phyloP scores from a whole-genome alignment of 768 basidiomycete species.

The Leccinum variicolor region DNA sequence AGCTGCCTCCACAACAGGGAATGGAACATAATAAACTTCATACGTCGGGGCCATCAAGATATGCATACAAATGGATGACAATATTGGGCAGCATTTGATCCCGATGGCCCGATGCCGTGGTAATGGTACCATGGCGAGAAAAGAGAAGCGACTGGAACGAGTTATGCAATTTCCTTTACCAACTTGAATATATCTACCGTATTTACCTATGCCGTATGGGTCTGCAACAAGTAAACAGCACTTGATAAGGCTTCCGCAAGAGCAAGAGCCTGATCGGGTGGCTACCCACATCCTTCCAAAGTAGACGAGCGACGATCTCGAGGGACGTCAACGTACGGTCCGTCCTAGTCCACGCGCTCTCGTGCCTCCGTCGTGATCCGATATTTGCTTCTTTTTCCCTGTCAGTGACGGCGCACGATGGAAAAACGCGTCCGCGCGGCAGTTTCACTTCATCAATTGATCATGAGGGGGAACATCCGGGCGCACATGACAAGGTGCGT shows the following conservation, averaged over 20 bases:
- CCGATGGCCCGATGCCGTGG: neutral
- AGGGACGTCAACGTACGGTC: conserved; percentile 9
- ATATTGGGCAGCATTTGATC: neutral
- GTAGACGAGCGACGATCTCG: conserved; percentile 8
- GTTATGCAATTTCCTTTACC: conserved; percentile 5
- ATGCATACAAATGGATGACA: neutral
- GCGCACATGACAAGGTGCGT: neutral
- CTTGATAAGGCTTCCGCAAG: conserved; percentile 6
- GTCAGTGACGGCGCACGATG: neutral
- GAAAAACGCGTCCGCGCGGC: neutral
- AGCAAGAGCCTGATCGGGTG: conserved; percentile 15
- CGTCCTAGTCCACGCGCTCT: conserved; percentile 1
- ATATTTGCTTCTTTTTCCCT: conserved; percentile 6
- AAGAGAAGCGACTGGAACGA: neutral
- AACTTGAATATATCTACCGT: neutral
- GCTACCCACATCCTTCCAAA: conserved; percentile 24
- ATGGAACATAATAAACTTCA: neutral
- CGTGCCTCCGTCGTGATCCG: conserved; percentile 5
- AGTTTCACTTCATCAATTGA: neutral
- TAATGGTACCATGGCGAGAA: neutral
- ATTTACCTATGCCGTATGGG: conserved; percentile 10
- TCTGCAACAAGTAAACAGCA: neutral
- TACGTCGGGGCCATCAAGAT: neutral
- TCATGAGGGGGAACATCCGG: neutral
- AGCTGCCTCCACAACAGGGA: neutral